Percentiles rank a stretch among this genome's conserved stretches.
phyloP scores from a whole-genome alignment of 192 early-diverging fungal genomes.

The Coemansia sp. region DNA sequence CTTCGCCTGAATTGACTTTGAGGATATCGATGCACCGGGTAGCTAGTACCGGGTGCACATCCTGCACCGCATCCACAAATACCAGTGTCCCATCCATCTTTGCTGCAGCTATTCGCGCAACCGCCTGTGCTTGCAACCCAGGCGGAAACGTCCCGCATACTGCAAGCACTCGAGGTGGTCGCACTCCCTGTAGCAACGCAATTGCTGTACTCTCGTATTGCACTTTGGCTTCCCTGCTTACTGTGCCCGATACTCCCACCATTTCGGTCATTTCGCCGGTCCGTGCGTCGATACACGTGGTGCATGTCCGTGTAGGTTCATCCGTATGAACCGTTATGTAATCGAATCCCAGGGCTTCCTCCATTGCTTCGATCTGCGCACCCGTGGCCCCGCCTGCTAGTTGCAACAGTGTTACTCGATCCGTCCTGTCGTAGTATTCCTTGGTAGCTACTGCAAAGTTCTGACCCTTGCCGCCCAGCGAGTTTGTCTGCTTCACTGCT shows the following conservation, averaged over 20 bases:
- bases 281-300: constrained; percentile 24
- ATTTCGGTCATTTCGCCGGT: constrained; percentile 40
- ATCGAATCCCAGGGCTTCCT: constrained; percentile 6
- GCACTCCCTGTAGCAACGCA: not conserved
- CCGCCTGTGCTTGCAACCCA: constrained; percentile 1
- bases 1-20: constrained; percentile 33
- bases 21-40: constrained; percentile 27
- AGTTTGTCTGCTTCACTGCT: constrained; percentile 26
- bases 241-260: constrained; percentile 23
- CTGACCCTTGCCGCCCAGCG: constrained; percentile 44
- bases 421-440: constrained; percentile 10
- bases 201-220: constrained; percentile 17
- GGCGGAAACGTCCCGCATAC: constrained; percentile 32
- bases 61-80: constrained; percentile 38
- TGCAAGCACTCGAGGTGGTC: constrained; percentile 24
- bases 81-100: constrained; percentile 16
- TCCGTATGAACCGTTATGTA: constrained; percentile 16
- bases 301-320: constrained; percentile 29
- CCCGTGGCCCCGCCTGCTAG: constrained; percentile 23
- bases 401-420: constrained; percentile 25
- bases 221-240: constrained; percentile 1
- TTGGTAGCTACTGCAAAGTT: constrained; percentile 38
- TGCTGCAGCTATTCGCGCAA: constrained; percentile 14
- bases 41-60: constrained; percentile 24
- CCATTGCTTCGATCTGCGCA: constrained; percentile 29